Base-by-base conservation (phyloP, 2,329 filamentous ascomycete genomes). In the Waltergamsia citrina region DNA sequence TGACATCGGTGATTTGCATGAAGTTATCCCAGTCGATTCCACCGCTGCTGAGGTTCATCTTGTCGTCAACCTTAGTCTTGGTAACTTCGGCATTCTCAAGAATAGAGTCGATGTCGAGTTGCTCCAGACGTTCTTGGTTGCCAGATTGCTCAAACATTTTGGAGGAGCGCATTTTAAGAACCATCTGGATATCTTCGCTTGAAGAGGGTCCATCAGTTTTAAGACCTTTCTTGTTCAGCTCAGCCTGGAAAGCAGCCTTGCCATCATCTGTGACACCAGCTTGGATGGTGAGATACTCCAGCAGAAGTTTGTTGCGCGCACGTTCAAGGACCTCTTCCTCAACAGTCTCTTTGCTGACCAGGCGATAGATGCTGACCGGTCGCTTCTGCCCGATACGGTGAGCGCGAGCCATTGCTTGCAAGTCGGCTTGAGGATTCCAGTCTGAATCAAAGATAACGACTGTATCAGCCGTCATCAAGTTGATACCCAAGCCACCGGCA, bases 141-240 rank as follows among this genome's bases (percentile, higher is more conserved):
- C 86, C 85, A 9, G 85, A 92, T 56, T 95, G 90, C 59, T 96
- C 90, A 46, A 98, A 98, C 81, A 98, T 94, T 59, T 92, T 94
- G 53, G 95, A 92, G n/a, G 92, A 94, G 46, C 92, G 83, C 60
- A 90, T 87, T 64, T 96, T 96, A 51, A 98, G 73, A 38, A 98
- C 94, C 56, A 85, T 84, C 41, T 92, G 94, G 44, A 96, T 96
- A 51, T 95, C 92, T 43, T 94, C 90, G 1, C 85, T 85, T 3
- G 86, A 93, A 38, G 81, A 90, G 7, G 90, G 88, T 46, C 94
- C 88, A 35, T 81, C 81, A 23, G 70, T 77, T 69, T 64, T 82
- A 60, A 65, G 63, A 57, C 77, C 77, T 57, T 87, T 83, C 57
- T 88, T 85, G 48, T 81, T 81, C 45, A 86, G 78, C 49, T 94